Base-by-base conservation (phyloP, 257 asterid genomes). In the Nicotiana knightiana region DNA sequence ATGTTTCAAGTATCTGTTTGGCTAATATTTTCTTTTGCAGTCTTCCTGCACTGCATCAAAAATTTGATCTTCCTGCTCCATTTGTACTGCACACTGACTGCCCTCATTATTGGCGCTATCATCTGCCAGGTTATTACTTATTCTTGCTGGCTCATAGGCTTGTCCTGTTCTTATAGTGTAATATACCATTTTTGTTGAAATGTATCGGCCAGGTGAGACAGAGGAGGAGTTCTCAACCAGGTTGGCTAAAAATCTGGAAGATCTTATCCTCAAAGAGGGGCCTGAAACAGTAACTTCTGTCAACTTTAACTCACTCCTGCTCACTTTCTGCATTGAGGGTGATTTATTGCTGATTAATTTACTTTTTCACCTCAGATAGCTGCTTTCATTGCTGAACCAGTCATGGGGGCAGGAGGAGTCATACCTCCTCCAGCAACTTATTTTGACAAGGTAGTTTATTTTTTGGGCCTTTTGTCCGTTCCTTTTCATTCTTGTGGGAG, bases 331-430 rank as follows among this genome's bases (percentile, higher is more conserved):
- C 26, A 26, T 2, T 67, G 26, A 63, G 28, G 59, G 58, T 9
- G 68, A 35, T 48, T 15, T 82, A 9, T 73, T 82, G 75, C 48
- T 79, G 66, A 51, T 48, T 48, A 75, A 24, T 76, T 81, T 66
- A 0, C 37, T 33, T 63, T 61, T 12, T 63, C 58, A 54, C 88
- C 82, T 77, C 91, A 96, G 99, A 89, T 96, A 85, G 97, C 96
- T 84, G 99, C 99, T 15, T 96, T 96, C 82, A 94, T 96, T 84
- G 99, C 98, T 0, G 98, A 96, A 84, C 99, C 98, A 65, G 93
- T 96, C 84, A 94, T 96, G 96, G 99, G 98, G n/a, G 99, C 98
- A 7, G 99, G 97, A 51, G 99, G 99, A 0, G 99, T 96, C 81
- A 91, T 96, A 67, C 97, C 87, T 83, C 99, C 98, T 28, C 99